Conservation (phyloP, 2,329 filamentous ascomycete genomes). For the Thelonectria olida region DNA sequence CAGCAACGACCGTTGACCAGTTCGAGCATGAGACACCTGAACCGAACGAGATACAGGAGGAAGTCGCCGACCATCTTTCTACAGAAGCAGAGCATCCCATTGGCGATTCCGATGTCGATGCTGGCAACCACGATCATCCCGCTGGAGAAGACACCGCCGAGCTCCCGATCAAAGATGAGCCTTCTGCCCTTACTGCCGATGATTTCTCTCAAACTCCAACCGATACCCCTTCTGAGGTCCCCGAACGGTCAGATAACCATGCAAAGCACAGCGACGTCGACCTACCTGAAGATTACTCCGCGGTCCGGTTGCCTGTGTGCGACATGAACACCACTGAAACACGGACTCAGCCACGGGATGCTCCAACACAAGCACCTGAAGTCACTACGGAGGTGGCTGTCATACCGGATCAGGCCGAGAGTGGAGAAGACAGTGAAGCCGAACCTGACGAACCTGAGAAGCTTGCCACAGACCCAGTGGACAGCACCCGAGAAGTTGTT, state of each 20-base stretch:
- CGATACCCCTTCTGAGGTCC: neutral
- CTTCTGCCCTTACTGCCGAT: neutral
- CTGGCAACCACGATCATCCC: neutral
- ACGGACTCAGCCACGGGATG: neutral
- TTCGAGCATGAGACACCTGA: neutral
- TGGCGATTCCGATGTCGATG: neutral
- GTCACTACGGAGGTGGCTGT: neutral
- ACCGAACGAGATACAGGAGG: neutral
- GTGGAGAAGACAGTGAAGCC: neutral
- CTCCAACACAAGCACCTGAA: neutral
- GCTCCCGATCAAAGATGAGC: neutral
- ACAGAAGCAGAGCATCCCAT: neutral
- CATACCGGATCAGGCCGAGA: neutral
- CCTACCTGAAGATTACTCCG: slow-evolving; percentile 4
- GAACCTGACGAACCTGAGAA: neutral
- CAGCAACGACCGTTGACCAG: neutral
- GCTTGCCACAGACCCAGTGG: neutral
- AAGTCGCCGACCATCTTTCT: neutral
- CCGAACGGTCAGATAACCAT: neutral
- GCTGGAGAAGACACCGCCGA: neutral
- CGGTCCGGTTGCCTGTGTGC: neutral
- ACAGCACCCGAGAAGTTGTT: neutral
- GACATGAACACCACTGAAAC: slow-evolving; percentile 12
- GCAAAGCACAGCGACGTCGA: slow-evolving; percentile 1
- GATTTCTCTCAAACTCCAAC: neutral